A percentile compares a stretch with the other conserved stretches of the same genome.
Conservation (phyloP, 441 rosid genomes). For the Populus hybrid region DNA sequence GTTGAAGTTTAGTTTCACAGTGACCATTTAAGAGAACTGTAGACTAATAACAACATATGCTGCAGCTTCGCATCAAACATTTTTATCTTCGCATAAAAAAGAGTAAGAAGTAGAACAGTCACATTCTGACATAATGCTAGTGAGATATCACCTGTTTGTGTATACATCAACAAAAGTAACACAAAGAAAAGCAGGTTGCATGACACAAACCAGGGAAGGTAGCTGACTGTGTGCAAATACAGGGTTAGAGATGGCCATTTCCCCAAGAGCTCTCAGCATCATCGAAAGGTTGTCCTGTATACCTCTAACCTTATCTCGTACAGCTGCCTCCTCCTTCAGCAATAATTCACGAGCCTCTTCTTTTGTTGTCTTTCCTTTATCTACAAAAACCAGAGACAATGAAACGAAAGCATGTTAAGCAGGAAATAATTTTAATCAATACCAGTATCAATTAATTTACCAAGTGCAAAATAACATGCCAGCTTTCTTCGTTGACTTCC, state of each 20-base stretch:
- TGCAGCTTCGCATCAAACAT: no score
- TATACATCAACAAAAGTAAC: not conserved
- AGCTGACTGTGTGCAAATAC: slow-evolving; percentile 96
- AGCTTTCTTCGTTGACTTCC: slow-evolving; percentile 69
- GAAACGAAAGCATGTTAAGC: not conserved
- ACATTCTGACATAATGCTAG: not conserved
- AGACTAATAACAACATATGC: no score
- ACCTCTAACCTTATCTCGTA: slow-evolving; percentile 63
- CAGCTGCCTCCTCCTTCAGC: slow-evolving; percentile 88
- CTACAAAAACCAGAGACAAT: slow-evolving; percentile 34
- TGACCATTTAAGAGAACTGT: no score
- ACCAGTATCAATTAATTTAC: slow-evolving; percentile 13
- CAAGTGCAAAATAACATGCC: slow-evolving; percentile 40
- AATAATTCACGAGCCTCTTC: slow-evolving; percentile 94
- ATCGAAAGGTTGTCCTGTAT: slow-evolving; percentile 69
- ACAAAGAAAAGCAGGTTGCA: slow-evolving; percentile 11
- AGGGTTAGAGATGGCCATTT: slow-evolving; percentile 87
- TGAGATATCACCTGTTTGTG: no score
- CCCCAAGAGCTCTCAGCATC: slow-evolving; percentile 85
- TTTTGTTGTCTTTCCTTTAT: slow-evolving; percentile 91
- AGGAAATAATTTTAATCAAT: slow-evolving; percentile 2
- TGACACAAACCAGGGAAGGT: slow-evolving; percentile 73
- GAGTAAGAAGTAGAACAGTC: not conserved
- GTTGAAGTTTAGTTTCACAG: no score
- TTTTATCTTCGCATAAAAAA: no score